Conservation (phyloP, 345 rosid genomes). For the Pugionium cornutum region DNA sequence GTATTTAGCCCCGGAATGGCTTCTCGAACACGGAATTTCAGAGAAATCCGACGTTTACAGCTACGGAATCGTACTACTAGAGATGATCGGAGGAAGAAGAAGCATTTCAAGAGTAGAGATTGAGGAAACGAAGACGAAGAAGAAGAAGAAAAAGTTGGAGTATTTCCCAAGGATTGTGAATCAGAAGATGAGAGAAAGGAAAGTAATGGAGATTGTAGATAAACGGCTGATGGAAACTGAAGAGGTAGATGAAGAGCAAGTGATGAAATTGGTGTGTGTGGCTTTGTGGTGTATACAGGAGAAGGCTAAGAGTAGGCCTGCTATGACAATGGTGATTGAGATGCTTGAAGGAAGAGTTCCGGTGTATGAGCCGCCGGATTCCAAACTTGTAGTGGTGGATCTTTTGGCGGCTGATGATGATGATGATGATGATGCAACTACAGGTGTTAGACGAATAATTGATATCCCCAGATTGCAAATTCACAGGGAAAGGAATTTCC, state of each 20-base stretch:
- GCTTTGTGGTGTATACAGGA: constrained; percentile 95
- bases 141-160: constrained; percentile 49
- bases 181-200: constrained; percentile 63
- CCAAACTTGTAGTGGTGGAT: constrained; percentile 68
- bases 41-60: constrained; percentile 80
- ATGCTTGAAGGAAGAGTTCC: constrained; percentile 76
- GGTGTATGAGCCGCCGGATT: constrained; percentile 71
- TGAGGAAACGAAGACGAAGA: constrained; percentile 42
- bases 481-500: constrained; percentile 24
- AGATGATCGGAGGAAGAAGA: constrained; percentile 69
- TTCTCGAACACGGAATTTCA: constrained; percentile 56
- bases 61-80: constrained; percentile 70
- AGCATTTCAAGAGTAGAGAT: constrained; percentile 49
- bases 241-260: constrained; percentile 58
- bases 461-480: constrained; percentile 32
- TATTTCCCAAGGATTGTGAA: constrained; percentile 72
- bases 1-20: constrained; percentile 77
- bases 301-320: constrained; percentile 62
- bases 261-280: constrained; percentile 54
- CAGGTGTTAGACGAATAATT: constrained; percentile 22
- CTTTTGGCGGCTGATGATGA: constrained; percentile 48
- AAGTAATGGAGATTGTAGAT: constrained; percentile 72
- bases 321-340: constrained; percentile 65
- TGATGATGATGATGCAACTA: constrained; percentile 24
- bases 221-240: constrained; percentile 46